phyloP scores from a whole-genome alignment of 202 grass and related monocot species.

The Elaeis oleifera region DNA sequence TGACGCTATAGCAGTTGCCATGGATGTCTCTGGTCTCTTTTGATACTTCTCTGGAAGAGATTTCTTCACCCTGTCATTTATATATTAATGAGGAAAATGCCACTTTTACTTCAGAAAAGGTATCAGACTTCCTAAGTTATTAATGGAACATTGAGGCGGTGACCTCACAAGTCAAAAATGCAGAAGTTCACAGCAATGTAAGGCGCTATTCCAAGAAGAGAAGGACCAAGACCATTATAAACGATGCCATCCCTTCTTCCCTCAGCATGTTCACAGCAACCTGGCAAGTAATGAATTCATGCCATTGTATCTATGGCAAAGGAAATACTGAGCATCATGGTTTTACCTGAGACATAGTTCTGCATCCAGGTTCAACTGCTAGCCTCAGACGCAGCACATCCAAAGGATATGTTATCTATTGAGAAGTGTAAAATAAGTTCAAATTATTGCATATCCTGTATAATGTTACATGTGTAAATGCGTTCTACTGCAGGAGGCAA shows the following conservation, averaged over 20 bases:
- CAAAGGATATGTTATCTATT: constrained; percentile 86
- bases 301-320: neutral
- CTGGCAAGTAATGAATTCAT: constrained; percentile 38
- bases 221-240: constrained; percentile 86
- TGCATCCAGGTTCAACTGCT: constrained; percentile 76
- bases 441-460: neutral
- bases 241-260: constrained; percentile 81
- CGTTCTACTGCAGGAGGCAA: too few species aligned
- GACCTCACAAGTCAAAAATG: constrained; percentile 95
- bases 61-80: constrained; percentile 73
- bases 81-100: constrained; percentile 11
- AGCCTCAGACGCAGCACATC: constrained; percentile 89
- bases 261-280: constrained; percentile 87
- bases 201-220: constrained; percentile 79
- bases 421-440: constrained; percentile 20
- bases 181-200: constrained; percentile 99
- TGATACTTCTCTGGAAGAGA: constrained; percentile 85
- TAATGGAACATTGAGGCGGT: constrained; percentile 21
- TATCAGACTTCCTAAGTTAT: neutral
- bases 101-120: neutral
- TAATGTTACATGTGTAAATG: too few species aligned
- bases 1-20: constrained; percentile 78
- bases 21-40: constrained; percentile 71
- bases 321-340: neutral
- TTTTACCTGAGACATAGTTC: constrained; percentile 85